These are phyloP conservation scores for Paramecium primaurelia DNA, from an alignment of 73 alveolate species.

Conservation along the genomic window DNA sequence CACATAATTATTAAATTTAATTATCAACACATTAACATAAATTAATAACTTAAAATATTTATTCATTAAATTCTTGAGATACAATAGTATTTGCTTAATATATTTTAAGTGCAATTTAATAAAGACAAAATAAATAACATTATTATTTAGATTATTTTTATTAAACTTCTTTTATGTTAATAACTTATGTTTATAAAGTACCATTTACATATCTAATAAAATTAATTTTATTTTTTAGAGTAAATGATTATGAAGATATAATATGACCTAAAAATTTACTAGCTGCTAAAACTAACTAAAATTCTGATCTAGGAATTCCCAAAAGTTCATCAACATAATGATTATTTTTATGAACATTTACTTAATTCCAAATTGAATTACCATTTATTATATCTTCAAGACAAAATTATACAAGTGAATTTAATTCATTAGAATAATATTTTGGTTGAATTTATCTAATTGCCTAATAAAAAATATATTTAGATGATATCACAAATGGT, in stretches of 20 bases:
- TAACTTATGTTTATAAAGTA: neutral
- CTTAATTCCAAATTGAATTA: neutral
- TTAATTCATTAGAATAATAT: neutral
- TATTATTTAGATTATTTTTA: neutral
- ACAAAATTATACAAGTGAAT: neutral
- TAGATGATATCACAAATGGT: neutral
- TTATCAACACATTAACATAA: neutral
- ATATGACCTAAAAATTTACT: constrained; percentile 32
- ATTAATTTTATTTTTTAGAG: constrained; percentile 22
- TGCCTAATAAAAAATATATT: neutral
- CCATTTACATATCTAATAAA: constrained; percentile 2
- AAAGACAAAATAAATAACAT: neutral
- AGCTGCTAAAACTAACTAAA: neutral
- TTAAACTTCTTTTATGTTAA: neutral
- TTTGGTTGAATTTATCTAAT: neutral
- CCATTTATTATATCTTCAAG: constrained; percentile 2
- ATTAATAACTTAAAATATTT: neutral
- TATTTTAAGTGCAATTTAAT: neutral
- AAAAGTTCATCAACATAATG: constrained; percentile 16
- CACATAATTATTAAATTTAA: neutral
- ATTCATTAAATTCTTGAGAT: constrained; percentile 24
- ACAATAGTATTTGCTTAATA: neutral
- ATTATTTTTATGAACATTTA: neutral
- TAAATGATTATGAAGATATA: neutral
- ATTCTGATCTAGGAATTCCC: constrained; percentile 24